These are phyloP conservation scores for Neonectria hederae DNA, from an alignment of 2,329 filamentous ascomycete species.

Conservation along the genomic window DNA sequence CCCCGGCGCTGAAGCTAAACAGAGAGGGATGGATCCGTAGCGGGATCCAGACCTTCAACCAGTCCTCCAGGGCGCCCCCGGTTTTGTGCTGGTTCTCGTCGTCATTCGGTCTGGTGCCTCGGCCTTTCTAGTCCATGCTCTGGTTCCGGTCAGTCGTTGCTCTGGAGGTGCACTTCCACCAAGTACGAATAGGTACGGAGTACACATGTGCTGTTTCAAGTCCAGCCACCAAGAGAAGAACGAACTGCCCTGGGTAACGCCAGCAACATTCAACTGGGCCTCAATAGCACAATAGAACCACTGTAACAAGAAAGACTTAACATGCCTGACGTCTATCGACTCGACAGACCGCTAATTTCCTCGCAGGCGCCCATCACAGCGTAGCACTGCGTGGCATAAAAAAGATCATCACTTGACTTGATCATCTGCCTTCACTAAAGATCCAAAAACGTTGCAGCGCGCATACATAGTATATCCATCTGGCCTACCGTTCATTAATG, in stretches of 20 bases:
- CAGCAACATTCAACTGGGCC: background rate
- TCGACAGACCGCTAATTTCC: background rate
- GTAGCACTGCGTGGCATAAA: background rate
- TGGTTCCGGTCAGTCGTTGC: too few relatives aligned
- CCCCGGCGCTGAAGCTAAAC: background rate
- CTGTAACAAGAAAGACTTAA: too few relatives aligned
- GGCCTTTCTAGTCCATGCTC: background rate
- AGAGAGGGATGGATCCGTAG: slow-evolving; percentile 7
- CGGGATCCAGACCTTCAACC: slow-evolving; percentile 4
- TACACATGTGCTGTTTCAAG: background rate
- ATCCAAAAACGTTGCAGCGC: slow-evolving; percentile 16
- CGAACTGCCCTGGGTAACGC: background rate
- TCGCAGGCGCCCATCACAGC: background rate
- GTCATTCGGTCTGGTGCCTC: background rate
- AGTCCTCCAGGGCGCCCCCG: background rate
- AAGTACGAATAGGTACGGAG: too few relatives aligned
- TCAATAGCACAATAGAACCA: background rate
- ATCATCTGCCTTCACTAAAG: slow-evolving; percentile 10
- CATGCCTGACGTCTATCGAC: background rate
- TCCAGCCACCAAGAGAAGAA: background rate
- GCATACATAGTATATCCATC: background rate
- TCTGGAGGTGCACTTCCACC: too few relatives aligned
- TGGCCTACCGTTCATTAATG: slow-evolving; percentile 3
- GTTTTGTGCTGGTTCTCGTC: background rate
- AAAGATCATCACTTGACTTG: slow-evolving; percentile 11